These are phyloP conservation scores for Dimocarpus longan DNA, from an alignment of 345 rosid species.

Conservation along the genomic window DNA sequence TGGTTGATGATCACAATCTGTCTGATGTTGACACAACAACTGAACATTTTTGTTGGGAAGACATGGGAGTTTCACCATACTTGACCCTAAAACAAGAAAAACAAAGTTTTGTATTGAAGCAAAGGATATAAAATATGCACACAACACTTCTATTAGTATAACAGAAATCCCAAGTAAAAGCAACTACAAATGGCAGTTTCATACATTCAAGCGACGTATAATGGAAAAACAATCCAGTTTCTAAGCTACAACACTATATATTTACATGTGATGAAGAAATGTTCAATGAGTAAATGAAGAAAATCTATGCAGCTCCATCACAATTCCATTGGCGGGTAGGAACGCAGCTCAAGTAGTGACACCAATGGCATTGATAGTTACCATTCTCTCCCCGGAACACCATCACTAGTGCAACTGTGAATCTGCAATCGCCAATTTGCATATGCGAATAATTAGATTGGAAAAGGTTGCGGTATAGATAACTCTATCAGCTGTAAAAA, in stretches of 20 bases:
- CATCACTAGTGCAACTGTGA: conserved; percentile 61
- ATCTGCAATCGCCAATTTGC: conserved; percentile 39
- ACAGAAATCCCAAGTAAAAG: background rate
- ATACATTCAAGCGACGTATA: background rate
- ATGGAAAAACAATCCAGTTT: background rate
- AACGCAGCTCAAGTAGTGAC: conserved; percentile 83
- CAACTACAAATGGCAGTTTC: background rate
- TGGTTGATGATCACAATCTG: background rate
- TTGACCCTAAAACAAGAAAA: background rate
- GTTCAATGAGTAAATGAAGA: background rate
- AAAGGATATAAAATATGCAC: background rate
- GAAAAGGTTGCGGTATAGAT: background rate
- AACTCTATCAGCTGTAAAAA: background rate
- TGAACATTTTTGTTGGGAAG: background rate
- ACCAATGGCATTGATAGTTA: conserved; percentile 76
- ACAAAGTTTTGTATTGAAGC: background rate
- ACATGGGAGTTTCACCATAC: background rate
- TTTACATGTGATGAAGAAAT: background rate
- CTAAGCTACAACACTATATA: conserved; percentile 14
- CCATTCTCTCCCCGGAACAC: conserved; percentile 68
- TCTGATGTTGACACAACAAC: background rate
- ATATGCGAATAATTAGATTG: background rate
- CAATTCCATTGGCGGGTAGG: conserved; percentile 84
- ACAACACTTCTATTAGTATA: conserved; percentile 5
- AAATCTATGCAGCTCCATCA: conserved; percentile 22